A percentile compares a stretch with the other conserved stretches of the same genome.
Evolutionary conservation across 345 rosid species (phyloP).

Genomic region (Populus ilicifolia): DNA sequence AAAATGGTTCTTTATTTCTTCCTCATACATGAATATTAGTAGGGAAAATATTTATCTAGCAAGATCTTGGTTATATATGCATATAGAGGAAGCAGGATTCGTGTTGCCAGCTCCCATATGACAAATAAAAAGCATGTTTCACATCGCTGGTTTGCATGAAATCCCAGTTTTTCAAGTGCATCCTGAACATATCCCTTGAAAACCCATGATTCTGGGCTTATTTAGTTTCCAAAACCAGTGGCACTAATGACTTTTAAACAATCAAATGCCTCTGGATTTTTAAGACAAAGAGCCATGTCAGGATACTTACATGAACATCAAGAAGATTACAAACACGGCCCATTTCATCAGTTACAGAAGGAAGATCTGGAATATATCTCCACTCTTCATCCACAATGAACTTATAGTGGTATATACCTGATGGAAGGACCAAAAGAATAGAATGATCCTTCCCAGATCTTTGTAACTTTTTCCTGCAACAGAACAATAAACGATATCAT

Average conservation of each 20-base stretch:
- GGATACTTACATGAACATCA: conserved; percentile 67
- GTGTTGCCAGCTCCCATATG: not conserved
- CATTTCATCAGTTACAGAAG: conserved; percentile 60
- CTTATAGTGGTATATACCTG: conserved; percentile 82
- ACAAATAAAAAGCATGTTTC: not conserved
- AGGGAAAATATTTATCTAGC: not conserved
- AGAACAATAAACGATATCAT: conserved; percentile 9
- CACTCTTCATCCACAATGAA: conserved; percentile 79
- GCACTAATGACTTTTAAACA: not conserved
- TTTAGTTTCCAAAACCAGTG: not conserved
- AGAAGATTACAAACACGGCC: conserved; percentile 74
- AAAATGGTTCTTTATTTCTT: not conserved
- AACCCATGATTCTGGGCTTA: not conserved
- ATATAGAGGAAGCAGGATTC: not conserved
- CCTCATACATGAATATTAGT: not conserved
- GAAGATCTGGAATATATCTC: conserved; percentile 80
- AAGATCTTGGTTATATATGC: not conserved
- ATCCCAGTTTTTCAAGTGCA: not conserved
- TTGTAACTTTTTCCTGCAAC: conserved; percentile 65
- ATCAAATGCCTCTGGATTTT: not conserved
- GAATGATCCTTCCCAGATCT: conserved; percentile 82
- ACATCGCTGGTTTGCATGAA: not conserved
- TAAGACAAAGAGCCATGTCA: not conserved
- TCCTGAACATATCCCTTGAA: not conserved
- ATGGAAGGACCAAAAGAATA: conserved; percentile 67